phyloP scores from a whole-genome alignment of 352 stramenopile species.

The Phytopythium delawarense region DNA sequence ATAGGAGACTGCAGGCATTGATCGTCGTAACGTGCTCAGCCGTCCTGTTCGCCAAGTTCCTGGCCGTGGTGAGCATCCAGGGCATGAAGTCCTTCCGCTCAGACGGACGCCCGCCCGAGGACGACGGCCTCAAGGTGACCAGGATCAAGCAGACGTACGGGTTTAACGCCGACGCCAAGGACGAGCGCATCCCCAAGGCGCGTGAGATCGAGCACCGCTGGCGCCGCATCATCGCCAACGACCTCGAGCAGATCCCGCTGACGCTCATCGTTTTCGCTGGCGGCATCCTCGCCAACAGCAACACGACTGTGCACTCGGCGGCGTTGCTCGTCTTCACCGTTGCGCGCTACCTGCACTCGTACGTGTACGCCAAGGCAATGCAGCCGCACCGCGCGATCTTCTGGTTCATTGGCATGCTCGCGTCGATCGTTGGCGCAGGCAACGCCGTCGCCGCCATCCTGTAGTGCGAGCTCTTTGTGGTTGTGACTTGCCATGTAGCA shows the following conservation, averaged over 20 bases:
- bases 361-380: conserved; percentile 27
- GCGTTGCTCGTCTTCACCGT: conserved; percentile 34
- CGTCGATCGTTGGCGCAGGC: conserved; percentile 14
- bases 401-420: conserved; percentile 20
- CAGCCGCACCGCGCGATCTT: conserved; percentile 33
- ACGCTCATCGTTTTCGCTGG: conserved; percentile 45
- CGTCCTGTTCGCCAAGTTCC: conserved; percentile 42
- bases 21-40: too few relatives aligned
- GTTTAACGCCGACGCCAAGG: conserved; percentile 17
- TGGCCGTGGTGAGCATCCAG: conserved; percentile 28
- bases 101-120: conserved; percentile 34
- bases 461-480: conserved; percentile 1
- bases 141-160: conserved; percentile 35
- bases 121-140: conserved; percentile 18
- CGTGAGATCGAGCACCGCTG: conserved; percentile 33
- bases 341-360: conserved; percentile 32
- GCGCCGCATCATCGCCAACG: conserved; percentile 51
- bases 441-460: conserved; percentile 21
- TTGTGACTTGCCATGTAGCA: not conserved
- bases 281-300: conserved; percentile 32
- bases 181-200: conserved; percentile 22
- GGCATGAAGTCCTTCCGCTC: conserved; percentile 29
- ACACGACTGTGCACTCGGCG: conserved; percentile 29
- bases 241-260: conserved; percentile 60
- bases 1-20: too few relatives aligned